Evolutionary conservation across 768 basidiomycete species (phyloP).

Genomic region (Infundibulicybe gibba): DNA sequence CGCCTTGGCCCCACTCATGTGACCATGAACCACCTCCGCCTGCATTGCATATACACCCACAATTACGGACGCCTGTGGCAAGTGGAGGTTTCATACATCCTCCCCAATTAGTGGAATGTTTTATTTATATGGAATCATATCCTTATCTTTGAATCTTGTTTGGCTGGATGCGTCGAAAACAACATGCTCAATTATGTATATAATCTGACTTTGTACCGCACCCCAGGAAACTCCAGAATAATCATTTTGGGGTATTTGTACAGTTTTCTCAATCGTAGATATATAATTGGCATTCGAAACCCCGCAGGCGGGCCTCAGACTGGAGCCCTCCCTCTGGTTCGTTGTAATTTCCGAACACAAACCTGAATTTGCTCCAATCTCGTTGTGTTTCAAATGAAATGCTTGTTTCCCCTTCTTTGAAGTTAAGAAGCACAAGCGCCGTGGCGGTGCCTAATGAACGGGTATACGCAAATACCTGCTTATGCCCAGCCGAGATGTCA

Average conservation of each 20-base stretch:
- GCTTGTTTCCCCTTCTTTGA: constrained; percentile 23
- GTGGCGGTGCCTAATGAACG: constrained; percentile 31
- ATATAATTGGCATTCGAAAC: constrained; percentile 32
- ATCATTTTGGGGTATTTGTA: too few relatives aligned
- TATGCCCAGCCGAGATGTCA: constrained; percentile 40
- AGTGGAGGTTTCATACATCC: constrained; percentile 9
- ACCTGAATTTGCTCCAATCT: constrained; percentile 9
- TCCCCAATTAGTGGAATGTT: constrained; percentile 1
- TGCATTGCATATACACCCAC: constrained; percentile 6
- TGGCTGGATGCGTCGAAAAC: not conserved
- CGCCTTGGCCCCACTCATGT: constrained; percentile 5
- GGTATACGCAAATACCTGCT: constrained; percentile 52
- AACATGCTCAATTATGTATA: too few relatives aligned
- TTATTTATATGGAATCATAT: too few relatives aligned
- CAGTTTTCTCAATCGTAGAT: constrained; percentile 2
- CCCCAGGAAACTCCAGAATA: too few relatives aligned
- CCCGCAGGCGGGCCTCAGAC: constrained; percentile 13
- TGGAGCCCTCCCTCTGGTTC: too few relatives aligned
- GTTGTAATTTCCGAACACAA: constrained; percentile 28
- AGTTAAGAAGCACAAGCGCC: constrained; percentile 47
- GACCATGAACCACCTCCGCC: constrained; percentile 10
- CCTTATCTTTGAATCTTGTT: not conserved
- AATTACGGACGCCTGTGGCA: constrained; percentile 7
- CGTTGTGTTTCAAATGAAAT: constrained; percentile 11
- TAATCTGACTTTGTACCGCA: too few relatives aligned